Evolutionary conservation across 1,139 yeast species (phyloP).

Genomic region (Sugiyamaella novakii): DNA sequence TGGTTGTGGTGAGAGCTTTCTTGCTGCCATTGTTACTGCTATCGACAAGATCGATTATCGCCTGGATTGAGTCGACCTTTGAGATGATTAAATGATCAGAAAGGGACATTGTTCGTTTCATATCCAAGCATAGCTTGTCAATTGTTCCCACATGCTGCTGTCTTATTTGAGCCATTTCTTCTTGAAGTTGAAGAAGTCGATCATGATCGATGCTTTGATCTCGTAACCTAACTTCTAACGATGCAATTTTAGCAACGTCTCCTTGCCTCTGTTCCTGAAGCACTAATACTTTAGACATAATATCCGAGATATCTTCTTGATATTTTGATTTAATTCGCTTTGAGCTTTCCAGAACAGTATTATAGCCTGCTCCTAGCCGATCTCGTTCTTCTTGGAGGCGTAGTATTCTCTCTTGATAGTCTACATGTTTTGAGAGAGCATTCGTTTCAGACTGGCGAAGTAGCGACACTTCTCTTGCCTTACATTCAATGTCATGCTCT

Average conservation of each 20-base stretch:
- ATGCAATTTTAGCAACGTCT: slow-evolving; percentile 27
- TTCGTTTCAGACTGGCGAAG: slow-evolving; percentile 21
- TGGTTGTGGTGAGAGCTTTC: background rate
- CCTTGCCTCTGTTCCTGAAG: slow-evolving; percentile 26
- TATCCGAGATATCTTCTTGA: slow-evolving; percentile 28
- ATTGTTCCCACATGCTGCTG: slow-evolving; percentile 30
- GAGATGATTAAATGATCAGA: slow-evolving; percentile 22
- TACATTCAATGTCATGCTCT: slow-evolving; percentile 26
- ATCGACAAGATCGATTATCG: slow-evolving; percentile 17
- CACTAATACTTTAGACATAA: slow-evolving; percentile 23
- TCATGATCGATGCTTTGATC: slow-evolving; percentile 30
- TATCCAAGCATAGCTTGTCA: slow-evolving; percentile 27
- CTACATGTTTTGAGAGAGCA: slow-evolving; percentile 15
- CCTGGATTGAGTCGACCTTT: slow-evolving; percentile 21
- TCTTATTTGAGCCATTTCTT: slow-evolving; percentile 28
- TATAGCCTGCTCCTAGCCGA: slow-evolving; percentile 32
- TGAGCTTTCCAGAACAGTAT: slow-evolving; percentile 31
- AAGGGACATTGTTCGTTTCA: slow-evolving; percentile 24
- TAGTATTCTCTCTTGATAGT: slow-evolving; percentile 14
- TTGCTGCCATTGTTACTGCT: background rate
- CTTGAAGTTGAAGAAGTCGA: slow-evolving; percentile 29
- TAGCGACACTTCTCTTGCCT: slow-evolving; percentile 21
- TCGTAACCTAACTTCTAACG: slow-evolving; percentile 25
- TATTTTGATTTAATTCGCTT: slow-evolving; percentile 28
- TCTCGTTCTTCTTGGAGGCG: slow-evolving; percentile 27